phyloP scores from a whole-genome alignment of 805 yeast genomes.

The Wickerhamomyces silvicola region DNA sequence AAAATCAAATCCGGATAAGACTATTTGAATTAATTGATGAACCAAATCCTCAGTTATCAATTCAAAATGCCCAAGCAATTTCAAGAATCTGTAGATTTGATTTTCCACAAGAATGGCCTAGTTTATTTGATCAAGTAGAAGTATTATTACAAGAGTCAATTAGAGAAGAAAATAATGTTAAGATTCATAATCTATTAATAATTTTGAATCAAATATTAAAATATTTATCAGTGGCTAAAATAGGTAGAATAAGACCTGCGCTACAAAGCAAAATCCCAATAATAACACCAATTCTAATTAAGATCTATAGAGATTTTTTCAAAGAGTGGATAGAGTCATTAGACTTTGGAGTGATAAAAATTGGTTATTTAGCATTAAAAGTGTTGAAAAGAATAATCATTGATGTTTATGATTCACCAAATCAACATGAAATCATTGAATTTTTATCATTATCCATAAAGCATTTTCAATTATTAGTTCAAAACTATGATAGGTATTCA shows the following conservation, averaged over 20 bases:
- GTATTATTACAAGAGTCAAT: constrained; percentile 37
- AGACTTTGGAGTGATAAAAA: constrained; percentile 53
- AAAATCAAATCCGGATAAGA: constrained; percentile 49
- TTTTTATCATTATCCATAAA: constrained; percentile 50
- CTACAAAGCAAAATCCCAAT: constrained; percentile 67
- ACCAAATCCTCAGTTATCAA: constrained; percentile 63
- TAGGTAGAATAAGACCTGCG: constrained; percentile 76
- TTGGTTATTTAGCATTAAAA: constrained; percentile 74
- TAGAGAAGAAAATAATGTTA: constrained; percentile 39
- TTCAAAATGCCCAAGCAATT: constrained; percentile 81
- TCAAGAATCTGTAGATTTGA: constrained; percentile 77
- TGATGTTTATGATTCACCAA: constrained; percentile 70
- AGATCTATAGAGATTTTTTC: constrained; percentile 53
- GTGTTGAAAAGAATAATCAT: constrained; percentile 64
- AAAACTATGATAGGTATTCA: constrained; percentile 43
- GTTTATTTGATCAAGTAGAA: constrained; percentile 60
- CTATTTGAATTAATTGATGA: constrained; percentile 59
- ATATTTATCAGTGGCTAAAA: constrained; percentile 63
- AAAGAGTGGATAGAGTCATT: constrained; percentile 51
- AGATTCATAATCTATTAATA: constrained; percentile 55
- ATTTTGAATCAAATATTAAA: constrained; percentile 77
- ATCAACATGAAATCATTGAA: constrained; percentile 50
- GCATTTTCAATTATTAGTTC: constrained; percentile 54
- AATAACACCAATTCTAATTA: constrained; percentile 52
- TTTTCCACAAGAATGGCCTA: constrained; percentile 85